A percentile compares a stretch with the other conserved stretches of the same genome.
These are phyloP conservation scores for Fraxinus paxiana DNA, from an alignment of 305 asterid species.

Conservation along the genomic window DNA sequence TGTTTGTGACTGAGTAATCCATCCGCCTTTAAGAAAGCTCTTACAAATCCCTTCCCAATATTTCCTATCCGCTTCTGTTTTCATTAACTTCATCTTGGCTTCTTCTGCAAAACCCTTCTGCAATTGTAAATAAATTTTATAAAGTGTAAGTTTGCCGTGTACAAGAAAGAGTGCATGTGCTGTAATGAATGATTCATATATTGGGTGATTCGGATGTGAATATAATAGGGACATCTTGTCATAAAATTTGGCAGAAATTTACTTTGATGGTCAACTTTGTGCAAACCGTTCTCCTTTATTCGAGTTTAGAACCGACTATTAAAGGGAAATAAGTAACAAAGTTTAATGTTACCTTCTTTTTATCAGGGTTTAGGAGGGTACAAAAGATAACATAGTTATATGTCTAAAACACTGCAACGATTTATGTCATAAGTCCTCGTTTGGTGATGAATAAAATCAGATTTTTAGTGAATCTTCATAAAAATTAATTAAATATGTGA, in stretches of 20 bases:
- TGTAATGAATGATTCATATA: neutral
- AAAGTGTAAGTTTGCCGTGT: neutral
- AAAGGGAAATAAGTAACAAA: neutral
- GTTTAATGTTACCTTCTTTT: neutral
- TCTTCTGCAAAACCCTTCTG: slow-evolving; percentile 51
- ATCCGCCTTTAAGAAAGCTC: slow-evolving; percentile 44
- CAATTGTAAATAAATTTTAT: neutral
- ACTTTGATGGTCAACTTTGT: neutral
- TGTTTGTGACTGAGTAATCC: slow-evolving; percentile 8
- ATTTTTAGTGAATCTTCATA: neutral
- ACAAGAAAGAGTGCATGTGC: neutral
- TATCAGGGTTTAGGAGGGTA: neutral
- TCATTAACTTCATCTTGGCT: slow-evolving; percentile 37
- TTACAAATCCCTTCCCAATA: slow-evolving; percentile 53
- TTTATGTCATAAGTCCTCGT: neutral
- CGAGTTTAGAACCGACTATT: neutral
- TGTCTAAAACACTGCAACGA: neutral
- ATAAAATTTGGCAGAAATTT: neutral
- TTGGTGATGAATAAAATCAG: neutral
- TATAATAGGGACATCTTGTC: neutral
- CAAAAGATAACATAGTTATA: neutral
- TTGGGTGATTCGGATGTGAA: neutral
- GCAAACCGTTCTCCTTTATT: neutral
- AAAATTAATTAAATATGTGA: neutral
- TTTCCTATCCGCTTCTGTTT: slow-evolving; percentile 51